A percentile compares a stretch with the other conserved stretches of the same genome.
Conservation (phyloP, 805 yeast genomes). For the Yarrowia sp. region DNA sequence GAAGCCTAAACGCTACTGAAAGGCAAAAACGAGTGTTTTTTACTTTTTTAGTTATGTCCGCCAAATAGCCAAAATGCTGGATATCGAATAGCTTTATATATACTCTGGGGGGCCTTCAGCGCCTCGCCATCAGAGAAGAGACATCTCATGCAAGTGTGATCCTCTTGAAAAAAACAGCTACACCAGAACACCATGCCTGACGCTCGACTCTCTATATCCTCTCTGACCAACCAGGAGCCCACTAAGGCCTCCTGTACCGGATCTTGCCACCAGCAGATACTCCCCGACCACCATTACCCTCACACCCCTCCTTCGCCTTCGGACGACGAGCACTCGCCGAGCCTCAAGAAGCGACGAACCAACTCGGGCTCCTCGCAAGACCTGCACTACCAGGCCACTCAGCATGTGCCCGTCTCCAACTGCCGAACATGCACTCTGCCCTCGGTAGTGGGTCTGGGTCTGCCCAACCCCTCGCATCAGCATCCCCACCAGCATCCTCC, state of each 20-base stretch:
- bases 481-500: constrained; percentile 24
- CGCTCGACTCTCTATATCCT: constrained; percentile 24
- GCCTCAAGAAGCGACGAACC: constrained; percentile 14
- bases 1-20: constrained; percentile 8
- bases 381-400: constrained; percentile 5
- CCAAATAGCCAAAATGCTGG: constrained; percentile 20
- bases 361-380: constrained; percentile 10
- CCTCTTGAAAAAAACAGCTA: background rate
- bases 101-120: constrained; percentile 15
- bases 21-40: constrained; percentile 14
- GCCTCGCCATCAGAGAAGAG: constrained; percentile 22
- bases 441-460: constrained; percentile 6
- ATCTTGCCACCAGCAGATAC: constrained; percentile 14
- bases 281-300: constrained; percentile 17
- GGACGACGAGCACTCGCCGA: constrained; percentile 22
- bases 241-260: constrained; percentile 6
- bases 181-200: constrained; percentile 10
- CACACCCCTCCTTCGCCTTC: constrained; percentile 24
- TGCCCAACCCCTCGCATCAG: constrained; percentile 13
- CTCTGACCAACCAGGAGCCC: constrained; percentile 26
- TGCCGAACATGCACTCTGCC: constrained; percentile 21
- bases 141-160: constrained; percentile 21
- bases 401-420: constrained; percentile 14
- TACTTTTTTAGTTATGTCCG: constrained; percentile 14
- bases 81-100: constrained; percentile 21